Evolutionary conservation across 1,139 yeast species (phyloP).

Genomic region (Blastobotrys illinoisensis): DNA sequence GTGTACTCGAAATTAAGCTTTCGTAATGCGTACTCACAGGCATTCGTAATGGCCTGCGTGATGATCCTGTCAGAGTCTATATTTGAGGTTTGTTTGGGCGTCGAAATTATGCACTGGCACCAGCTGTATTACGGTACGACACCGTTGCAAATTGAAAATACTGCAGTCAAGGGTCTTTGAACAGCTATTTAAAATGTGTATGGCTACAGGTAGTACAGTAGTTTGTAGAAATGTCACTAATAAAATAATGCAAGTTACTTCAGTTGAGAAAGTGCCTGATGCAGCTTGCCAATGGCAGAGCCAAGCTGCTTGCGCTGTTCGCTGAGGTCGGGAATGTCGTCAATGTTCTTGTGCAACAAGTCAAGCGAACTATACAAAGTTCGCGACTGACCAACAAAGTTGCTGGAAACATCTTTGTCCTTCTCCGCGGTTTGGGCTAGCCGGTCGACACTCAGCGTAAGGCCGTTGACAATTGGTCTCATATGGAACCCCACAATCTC

Average conservation of each 20-base stretch:
- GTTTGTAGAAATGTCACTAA: too few relatives aligned
- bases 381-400: not conserved
- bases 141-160: too few relatives aligned
- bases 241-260: not conserved
- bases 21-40: too few relatives aligned
- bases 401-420: not conserved
- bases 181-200: too few relatives aligned
- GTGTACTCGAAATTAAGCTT: too few relatives aligned
- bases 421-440: not conserved
- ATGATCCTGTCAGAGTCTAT: too few relatives aligned
- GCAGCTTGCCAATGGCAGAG: not conserved
- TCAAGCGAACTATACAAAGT: slow-evolving; percentile 3
- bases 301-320: not conserved
- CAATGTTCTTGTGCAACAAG: slow-evolving; percentile 7
- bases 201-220: too few relatives aligned
- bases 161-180: too few relatives aligned
- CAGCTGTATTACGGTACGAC: too few relatives aligned
- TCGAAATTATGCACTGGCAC: too few relatives aligned
- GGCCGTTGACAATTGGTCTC: slow-evolving; percentile 1
- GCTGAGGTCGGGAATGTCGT: slow-evolving; percentile 7
- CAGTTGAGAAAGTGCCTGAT: not conserved
- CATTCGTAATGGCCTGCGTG: too few relatives aligned
- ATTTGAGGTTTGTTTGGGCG: too few relatives aligned
- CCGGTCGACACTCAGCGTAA: not conserved
- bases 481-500: not conserved